Evolutionary conservation across 2,329 filamentous ascomycete genomes (phyloP), one percentile per base, ranked within the genome.

Genomic region (Cladorrhinum sp.): DNA sequence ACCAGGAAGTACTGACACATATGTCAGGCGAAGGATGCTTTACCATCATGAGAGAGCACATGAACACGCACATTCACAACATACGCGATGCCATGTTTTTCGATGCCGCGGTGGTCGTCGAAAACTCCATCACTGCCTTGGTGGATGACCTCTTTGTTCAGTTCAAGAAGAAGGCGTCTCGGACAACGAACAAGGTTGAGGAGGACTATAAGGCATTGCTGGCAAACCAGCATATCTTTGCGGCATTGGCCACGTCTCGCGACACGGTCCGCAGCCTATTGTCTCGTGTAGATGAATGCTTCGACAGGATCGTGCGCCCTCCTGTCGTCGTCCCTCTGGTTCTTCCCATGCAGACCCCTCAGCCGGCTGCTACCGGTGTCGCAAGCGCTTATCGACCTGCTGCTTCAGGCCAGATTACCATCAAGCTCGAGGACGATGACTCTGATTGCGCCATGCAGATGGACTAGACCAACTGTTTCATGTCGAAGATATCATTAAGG

Each of bases 131-230:
- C 8, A 73, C 73, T 51, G 54, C 62, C 0, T 70, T 72, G 10
- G 72, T 86, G 1, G 62, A 72, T 0, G 38, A 57, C 1, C 78
- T 84, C 71, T 3, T 64, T 63, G 55, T 68, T 58, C 76, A 77
- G 68, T 75, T 84, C 67, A 73, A 78, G 65, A 72, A 72, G 60
- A 80, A 79, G 75, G 77, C 80, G 60, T 72, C 70, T 67, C 73
- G 82, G 65, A 77, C 85, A 53, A 78, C 85, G 66, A 72, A 74
- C 66, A 79, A 79, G 68, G 78, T 85, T 70, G 75, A 74, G 65
- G 72, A 76, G 60, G 83, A 83, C 71, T 81, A 80, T 65, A 75
- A 76, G 67, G 78, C 81, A 62, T 77, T 85, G 77, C 76, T 80
- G 49, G 69, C 74, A 57, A 79, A 84, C 18, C 45, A 55, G 10